Percentiles rank a stretch among this genome's conserved stretches.
These are phyloP conservation scores for Plicaturopsis crispa DNA, from an alignment of 768 basidiomycete genomes.

Conservation along the genomic window DNA sequence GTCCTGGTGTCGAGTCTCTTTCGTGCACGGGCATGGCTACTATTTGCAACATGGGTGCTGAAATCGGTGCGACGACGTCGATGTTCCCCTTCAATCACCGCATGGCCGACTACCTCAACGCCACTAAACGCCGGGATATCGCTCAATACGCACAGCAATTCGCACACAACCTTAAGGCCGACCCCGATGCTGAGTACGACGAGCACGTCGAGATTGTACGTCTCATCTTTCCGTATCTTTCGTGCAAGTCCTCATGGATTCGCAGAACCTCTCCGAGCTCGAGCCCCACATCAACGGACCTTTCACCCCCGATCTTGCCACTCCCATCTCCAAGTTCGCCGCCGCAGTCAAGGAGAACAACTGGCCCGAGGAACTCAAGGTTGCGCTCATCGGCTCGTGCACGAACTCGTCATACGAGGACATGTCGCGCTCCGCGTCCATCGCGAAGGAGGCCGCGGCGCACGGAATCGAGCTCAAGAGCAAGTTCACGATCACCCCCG, in stretches of 20 bases:
- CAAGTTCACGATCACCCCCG: constrained; percentile 97
- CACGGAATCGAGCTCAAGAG: constrained; percentile 89
- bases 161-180: constrained; percentile 84
- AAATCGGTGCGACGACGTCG: constrained; percentile 98
- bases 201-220: constrained; percentile 85
- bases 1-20: constrained; percentile 90
- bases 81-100: constrained; percentile 97
- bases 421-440: constrained; percentile 95
- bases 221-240: constrained; percentile 6
- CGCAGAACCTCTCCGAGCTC: constrained; percentile 87
- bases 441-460: constrained; percentile 79
- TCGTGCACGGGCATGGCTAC: constrained; percentile 99
- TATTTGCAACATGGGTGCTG: constrained; percentile 99
- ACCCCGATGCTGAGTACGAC: constrained; percentile 89
- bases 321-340: constrained; percentile 94
- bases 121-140: constrained; percentile 87
- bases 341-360: constrained; percentile 86
- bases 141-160: constrained; percentile 86
- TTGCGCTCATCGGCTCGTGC: constrained; percentile 97
- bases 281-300: constrained; percentile 99
- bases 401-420: constrained; percentile 99
- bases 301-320: constrained; percentile 99
- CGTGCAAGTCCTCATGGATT: too few relatives aligned
- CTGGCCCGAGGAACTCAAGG: constrained; percentile 97
- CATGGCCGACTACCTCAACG: constrained; percentile 89